These are phyloP conservation scores for Xylona heveae DNA, from an alignment of 495 filamentous ascomycete genomes.

Conservation along the genomic window DNA sequence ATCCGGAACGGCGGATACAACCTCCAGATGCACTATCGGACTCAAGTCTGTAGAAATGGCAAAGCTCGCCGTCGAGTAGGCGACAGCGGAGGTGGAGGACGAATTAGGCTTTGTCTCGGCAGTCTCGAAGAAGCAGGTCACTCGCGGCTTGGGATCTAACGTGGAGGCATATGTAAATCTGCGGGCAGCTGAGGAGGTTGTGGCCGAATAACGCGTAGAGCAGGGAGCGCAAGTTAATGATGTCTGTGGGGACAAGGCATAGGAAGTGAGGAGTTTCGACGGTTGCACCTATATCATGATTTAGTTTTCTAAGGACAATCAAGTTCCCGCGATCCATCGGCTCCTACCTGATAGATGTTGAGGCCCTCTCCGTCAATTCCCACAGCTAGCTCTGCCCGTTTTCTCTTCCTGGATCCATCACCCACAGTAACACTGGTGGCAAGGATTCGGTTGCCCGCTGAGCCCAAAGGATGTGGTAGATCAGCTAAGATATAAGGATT, in stretches of 20 bases:
- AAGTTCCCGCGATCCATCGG: too few relatives aligned
- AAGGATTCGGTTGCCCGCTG: slow-evolving; percentile 31
- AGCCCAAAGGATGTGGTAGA: slow-evolving; percentile 43
- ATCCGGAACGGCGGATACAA: slow-evolving; percentile 13
- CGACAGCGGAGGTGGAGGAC: background rate
- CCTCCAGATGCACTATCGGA: slow-evolving; percentile 14
- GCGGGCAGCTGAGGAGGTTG: slow-evolving; percentile 26
- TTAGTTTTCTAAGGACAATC: background rate
- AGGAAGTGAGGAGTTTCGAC: slow-evolving; percentile 62
- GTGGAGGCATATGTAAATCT: slow-evolving; percentile 52
- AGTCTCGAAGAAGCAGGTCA: slow-evolving; percentile 32
- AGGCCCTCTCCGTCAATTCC: slow-evolving; percentile 81
- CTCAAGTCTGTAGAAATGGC: background rate
- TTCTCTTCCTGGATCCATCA: slow-evolving; percentile 56
- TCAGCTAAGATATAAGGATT: slow-evolving; percentile 40
- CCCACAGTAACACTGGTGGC: slow-evolving; percentile 52
- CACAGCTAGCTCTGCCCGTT: slow-evolving; percentile 65
- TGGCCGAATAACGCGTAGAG: slow-evolving; percentile 43
- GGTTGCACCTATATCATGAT: slow-evolving; percentile 24
- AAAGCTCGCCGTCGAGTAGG: background rate
- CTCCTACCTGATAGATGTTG: slow-evolving; percentile 74
- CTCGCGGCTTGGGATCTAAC: slow-evolving; percentile 23
- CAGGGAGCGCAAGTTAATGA: slow-evolving; percentile 56
- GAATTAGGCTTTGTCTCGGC: slow-evolving; percentile 17
- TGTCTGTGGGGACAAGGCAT: slow-evolving; percentile 64